Evolutionary conservation across 2,329 filamentous ascomycete genomes (phyloP).

Genomic region (Aspergillus pseudotamarii): DNA sequence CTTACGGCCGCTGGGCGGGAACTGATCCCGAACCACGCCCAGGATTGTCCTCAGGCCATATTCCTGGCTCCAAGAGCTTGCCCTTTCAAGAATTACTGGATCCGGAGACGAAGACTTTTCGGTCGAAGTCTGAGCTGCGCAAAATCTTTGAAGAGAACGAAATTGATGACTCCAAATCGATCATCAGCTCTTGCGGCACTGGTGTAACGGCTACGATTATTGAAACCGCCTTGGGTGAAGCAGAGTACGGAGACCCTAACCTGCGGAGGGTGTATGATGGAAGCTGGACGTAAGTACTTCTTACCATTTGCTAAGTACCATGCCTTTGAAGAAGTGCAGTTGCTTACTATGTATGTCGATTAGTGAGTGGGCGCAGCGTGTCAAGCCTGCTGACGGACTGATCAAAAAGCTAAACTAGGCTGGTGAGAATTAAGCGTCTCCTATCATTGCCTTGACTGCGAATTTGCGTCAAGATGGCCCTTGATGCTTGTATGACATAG

Average conservation of each 20-base stretch:
- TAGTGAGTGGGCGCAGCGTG: slow-evolving; percentile 56
- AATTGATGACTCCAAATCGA: slow-evolving; percentile 75
- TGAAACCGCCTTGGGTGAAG: slow-evolving; percentile 81
- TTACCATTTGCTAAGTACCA: not conserved
- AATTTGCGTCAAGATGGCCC: not conserved
- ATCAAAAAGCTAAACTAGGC: slow-evolving; percentile 42
- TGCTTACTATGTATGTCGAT: slow-evolving; percentile 9
- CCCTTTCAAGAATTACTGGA: slow-evolving; percentile 81
- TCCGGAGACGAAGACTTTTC: slow-evolving; percentile 76
- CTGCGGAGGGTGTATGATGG: slow-evolving; percentile 86
- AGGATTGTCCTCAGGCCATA: slow-evolving; percentile 85
- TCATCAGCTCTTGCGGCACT: slow-evolving; percentile 88
- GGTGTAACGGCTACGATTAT: slow-evolving; percentile 92
- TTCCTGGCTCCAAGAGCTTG: slow-evolving; percentile 83
- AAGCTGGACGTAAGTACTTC: slow-evolving; percentile 84
- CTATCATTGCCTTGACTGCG: not conserved
- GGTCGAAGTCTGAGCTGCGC: slow-evolving; percentile 70
- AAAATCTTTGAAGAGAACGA: slow-evolving; percentile 79
- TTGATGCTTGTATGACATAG: slow-evolving; percentile 16
- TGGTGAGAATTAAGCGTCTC: not conserved
- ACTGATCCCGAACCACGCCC: slow-evolving; percentile 82
- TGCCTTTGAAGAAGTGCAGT: not conserved
- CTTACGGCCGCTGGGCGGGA: slow-evolving; percentile 77
- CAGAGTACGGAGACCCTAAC: slow-evolving; percentile 69
- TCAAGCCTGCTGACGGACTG: slow-evolving; percentile 48